Evolutionary conservation across 257 asterid species (phyloP).

Genomic region (Schizonepeta tenuifolia): DNA sequence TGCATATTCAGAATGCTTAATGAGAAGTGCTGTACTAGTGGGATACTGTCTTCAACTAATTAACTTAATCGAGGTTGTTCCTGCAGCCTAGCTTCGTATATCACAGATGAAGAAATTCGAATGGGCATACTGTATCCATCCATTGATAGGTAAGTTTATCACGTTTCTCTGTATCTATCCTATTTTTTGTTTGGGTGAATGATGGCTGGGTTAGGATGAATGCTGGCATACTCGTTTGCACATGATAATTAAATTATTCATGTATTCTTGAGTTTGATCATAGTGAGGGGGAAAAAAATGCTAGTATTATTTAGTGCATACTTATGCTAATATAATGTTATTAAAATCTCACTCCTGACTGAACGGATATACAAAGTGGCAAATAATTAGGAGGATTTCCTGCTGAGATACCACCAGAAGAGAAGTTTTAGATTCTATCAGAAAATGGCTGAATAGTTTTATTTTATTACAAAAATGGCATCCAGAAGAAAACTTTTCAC

Average conservation of each 20-base stretch:
- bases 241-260: not conserved
- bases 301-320: too few species aligned
- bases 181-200: not conserved
- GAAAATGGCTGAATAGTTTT: too few species aligned
- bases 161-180: slow-evolving; percentile 7
- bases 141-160: slow-evolving; percentile 65
- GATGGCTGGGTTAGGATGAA: not conserved
- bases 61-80: slow-evolving; percentile 29
- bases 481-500: too few species aligned
- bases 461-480: too few species aligned
- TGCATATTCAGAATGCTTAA: not conserved
- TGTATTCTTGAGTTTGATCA: too few species aligned
- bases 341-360: not conserved
- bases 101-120: slow-evolving; percentile 82
- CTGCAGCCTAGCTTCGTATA: slow-evolving; percentile 93
- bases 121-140: slow-evolving; percentile 84
- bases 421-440: too few species aligned
- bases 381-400: too few species aligned
- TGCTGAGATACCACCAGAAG: too few species aligned
- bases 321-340: too few species aligned
- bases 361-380: not conserved
- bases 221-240: not conserved
- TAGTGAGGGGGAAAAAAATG: too few species aligned
- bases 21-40: slow-evolving; percentile 12
- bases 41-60: slow-evolving; percentile 12